Conservation (phyloP, 805 yeast species). For the Candida multigemmis region DNA sequence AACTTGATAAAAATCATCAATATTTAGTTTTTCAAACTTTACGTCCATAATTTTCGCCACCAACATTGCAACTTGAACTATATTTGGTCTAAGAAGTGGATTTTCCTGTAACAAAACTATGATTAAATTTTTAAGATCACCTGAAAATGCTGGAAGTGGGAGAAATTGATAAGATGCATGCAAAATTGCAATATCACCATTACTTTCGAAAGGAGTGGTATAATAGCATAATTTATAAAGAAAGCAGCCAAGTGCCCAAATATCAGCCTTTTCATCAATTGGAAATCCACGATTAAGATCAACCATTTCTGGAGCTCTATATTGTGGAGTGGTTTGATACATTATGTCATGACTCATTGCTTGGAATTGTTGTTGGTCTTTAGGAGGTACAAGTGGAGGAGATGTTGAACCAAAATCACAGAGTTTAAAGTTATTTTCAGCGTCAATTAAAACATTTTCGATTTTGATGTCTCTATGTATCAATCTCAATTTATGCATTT, state of each 20-base stretch:
- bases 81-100: slow-evolving; percentile 77
- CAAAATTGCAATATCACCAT: slow-evolving; percentile 76
- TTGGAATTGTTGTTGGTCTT: slow-evolving; percentile 63
- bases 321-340: slow-evolving; percentile 92
- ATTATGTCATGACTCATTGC: slow-evolving; percentile 75
- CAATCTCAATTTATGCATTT: slow-evolving; percentile 74
- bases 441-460: slow-evolving; percentile 83
- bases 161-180: slow-evolving; percentile 81
- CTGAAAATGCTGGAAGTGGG: slow-evolving; percentile 56
- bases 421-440: slow-evolving; percentile 60
- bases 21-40: slow-evolving; percentile 17
- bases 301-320: slow-evolving; percentile 93
- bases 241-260: slow-evolving; percentile 95
- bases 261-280: slow-evolving; percentile 85
- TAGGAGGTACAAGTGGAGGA: slow-evolving; percentile 61
- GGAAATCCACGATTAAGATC: slow-evolving; percentile 78
- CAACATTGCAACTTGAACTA: slow-evolving; percentile 69
- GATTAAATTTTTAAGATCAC: slow-evolving; percentile 65
- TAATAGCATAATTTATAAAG: slow-evolving; percentile 85
- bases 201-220: slow-evolving; percentile 91
- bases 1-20: slow-evolving; percentile 36
- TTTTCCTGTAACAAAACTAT: slow-evolving; percentile 75
- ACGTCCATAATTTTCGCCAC: slow-evolving; percentile 41
- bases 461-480: slow-evolving; percentile 92
- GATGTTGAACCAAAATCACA: slow-evolving; percentile 93